Evolutionary conservation across 768 basidiomycete genomes (phyloP), one percentile per base, ranked within the genome.

Genomic region (Suillus variegatus): DNA sequence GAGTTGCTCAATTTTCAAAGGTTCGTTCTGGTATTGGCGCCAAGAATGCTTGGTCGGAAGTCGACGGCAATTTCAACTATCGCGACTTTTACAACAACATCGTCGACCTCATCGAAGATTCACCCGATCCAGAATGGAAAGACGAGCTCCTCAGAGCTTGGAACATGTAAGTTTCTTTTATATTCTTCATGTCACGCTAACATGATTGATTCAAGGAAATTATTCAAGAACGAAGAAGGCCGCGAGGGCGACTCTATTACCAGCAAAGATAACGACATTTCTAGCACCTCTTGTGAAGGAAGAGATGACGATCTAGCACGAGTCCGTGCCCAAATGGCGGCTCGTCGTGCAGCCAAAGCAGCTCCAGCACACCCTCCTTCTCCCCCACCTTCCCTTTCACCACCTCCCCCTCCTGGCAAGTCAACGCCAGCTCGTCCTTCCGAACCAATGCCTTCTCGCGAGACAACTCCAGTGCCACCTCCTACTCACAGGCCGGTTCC

Each of bases 151-250:
- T 61, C 22, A 51, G 41, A 18, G 43, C 35, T 38, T 65, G 60
- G 60, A 65, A 65, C 10, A n/a, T 38, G 56, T 64, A 58, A 25
- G 63, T 43, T 16, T 43, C 4, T 47, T n/a, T n/a, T 47, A 47
- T 47, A 47, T 47, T 47, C n/a, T 22, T n/a, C 0, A 47, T n/a
- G n/a, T 22, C n/a, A 12, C 20, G 10, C 46, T 47, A 47, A 46
- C 20, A n/a, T 47, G 10, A 47, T 60, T 40, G 8, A 36, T 60
- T 6, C 8, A 60, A 60, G 58, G 36, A 25, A 60, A 40, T 6
- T 60, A 22, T 60, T 60, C 18, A 43, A 43, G 28, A 60, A 43
- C 8, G n/a, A 60, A 18, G 44, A 60, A 8, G 58, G 58, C 25
- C 40, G 20, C 4, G 36, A 60, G 3, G 22, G 18, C n/a, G 43